Base-by-base conservation (phyloP, 495 filamentous ascomycete genomes). In the Aspergillus cavernicola region DNA sequence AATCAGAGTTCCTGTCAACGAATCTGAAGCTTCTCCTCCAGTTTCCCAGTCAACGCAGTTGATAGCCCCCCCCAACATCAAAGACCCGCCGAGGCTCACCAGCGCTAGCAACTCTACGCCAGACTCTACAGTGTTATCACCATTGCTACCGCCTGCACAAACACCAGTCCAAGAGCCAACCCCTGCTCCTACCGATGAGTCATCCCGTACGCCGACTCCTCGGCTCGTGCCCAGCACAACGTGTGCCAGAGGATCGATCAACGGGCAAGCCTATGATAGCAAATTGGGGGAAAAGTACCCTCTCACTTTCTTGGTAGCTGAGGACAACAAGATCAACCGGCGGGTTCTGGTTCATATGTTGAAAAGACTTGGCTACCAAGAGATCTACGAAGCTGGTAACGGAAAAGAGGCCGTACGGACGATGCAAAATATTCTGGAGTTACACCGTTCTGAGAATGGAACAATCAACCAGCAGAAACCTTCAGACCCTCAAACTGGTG, bases 321-420 rank as follows among this genome's bases (percentile, higher is more conserved):
- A 92, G 70, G 88, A 92, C 69, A 92, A 91, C 69, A 78, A 76
- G 32, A 87, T 90, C 62, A 91, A 91, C 63, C 84, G 88, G n/a
- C 81, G 79, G 32, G 80, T 92, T 3, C 73, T 89, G 16, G 78
- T 86, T 24, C 82, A 72, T 58, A 88, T 88, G 80, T 74, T 92
- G 3, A 68, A 73, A 18, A 87, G 86, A 53, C 74, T 91, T 6
- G 88, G 88, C 13, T 90, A 90, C 62, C 64, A 61, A 12, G 74
- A 78, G 29, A 76, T 90, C 24, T 76, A 78, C 39, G 81, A 89
- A 66, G 87, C 88, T 4, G 81, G 83, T 53, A 85, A 92, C 60
- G 88, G 87, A 29, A 71, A 76, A 39, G 85, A 90, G 52, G 88
- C 88, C 0, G 86, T 92, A 2, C 76, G 80, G 16, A 76, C 85